Evolutionary conservation across 2,329 filamentous ascomycete genomes (phyloP).

Genomic region (Ophiostoma montium): DNA sequence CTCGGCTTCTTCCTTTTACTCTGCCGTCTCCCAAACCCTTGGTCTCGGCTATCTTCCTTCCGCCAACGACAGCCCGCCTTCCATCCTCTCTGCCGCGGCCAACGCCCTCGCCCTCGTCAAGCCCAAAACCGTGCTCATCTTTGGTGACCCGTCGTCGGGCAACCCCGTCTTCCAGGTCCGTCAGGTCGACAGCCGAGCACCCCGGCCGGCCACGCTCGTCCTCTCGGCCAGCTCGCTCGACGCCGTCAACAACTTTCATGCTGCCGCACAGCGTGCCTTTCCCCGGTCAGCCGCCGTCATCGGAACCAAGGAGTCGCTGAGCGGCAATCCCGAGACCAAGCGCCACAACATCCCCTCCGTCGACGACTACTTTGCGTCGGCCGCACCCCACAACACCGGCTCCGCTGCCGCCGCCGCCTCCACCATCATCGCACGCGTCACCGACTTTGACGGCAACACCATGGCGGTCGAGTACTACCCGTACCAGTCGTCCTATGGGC

Average conservation of each 20-base stretch:
- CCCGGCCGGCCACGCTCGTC: slow-evolving; percentile 37
- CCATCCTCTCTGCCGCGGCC: not conserved
- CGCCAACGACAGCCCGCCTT: slow-evolving; percentile 10
- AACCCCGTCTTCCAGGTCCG: slow-evolving; percentile 31
- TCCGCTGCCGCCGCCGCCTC: slow-evolving; percentile 18
- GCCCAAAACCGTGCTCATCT: slow-evolving; percentile 25
- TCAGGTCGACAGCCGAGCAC: slow-evolving; percentile 25
- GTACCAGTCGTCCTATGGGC: slow-evolving; percentile 11
- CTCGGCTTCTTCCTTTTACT: slow-evolving; percentile 70
- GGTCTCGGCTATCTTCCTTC: slow-evolving; percentile 53
- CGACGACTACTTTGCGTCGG: not conserved
- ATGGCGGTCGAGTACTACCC: slow-evolving; percentile 58
- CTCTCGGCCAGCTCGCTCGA: slow-evolving; percentile 53
- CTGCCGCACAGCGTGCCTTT: slow-evolving; percentile 49
- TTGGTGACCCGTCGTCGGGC: slow-evolving; percentile 23
- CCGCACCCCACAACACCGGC: not conserved
- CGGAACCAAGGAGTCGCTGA: slow-evolving; percentile 9
- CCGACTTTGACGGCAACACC: slow-evolving; percentile 72
- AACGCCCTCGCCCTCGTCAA: slow-evolving; percentile 8
- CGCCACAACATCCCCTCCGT: not conserved
- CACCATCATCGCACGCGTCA: slow-evolving; percentile 36
- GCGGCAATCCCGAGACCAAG: not conserved
- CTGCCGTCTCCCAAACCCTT: slow-evolving; percentile 62
- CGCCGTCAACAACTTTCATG: slow-evolving; percentile 58
- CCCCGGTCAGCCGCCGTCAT: slow-evolving; percentile 30